Base-by-base conservation (phyloP, 345 rosid species). In the Bruguiera parviflora region DNA sequence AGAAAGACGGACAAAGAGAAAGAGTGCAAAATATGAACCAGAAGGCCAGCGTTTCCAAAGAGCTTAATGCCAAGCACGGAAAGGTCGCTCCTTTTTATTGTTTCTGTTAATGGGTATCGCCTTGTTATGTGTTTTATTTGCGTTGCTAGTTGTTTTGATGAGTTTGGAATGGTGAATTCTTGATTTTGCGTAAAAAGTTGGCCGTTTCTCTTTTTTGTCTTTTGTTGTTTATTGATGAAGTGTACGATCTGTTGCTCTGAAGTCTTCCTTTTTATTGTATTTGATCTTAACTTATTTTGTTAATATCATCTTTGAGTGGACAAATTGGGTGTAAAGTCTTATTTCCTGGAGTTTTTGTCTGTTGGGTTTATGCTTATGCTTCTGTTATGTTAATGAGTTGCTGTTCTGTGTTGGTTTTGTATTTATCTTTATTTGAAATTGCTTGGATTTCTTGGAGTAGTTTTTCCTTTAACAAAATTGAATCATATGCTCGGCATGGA, bases 1-100 rank as follows among this genome's bases (percentile, higher is more conserved):
- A 13, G 49, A 13, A 5, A 43, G 18, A 43, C 16, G 11, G 10
- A 33, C 62, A 55, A 13, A 64, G 66, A 61, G 9, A 65, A 46
- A 66, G 19, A 31, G 39, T 53, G 35, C 32, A 57, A 61, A 69
- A 55, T 74, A 88, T 88, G 92, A 88, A 88, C 81, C 73, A 75
- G 82, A 88, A 88, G 79, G 89, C 88, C 47, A 61, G 63, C 53
- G 92, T 88, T 73, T 85, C 92, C 51, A 84, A 84, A 73, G 85
- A 82, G 74, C 88, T 84, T 43, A 84, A 81, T 33, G 84, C 78
- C 1, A 88, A 81, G 77, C 92, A 88, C 29, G 69, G 78, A 74
- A 85, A 88, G 92, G 92, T 88, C 63, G 39, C 10, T 59, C 49
- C 24, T 71, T 78, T 49, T 43, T 29, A 2, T 53, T 24, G 57